Base-by-base conservation (phyloP, 805 yeast genomes). In the Myxozyma geophila region DNA sequence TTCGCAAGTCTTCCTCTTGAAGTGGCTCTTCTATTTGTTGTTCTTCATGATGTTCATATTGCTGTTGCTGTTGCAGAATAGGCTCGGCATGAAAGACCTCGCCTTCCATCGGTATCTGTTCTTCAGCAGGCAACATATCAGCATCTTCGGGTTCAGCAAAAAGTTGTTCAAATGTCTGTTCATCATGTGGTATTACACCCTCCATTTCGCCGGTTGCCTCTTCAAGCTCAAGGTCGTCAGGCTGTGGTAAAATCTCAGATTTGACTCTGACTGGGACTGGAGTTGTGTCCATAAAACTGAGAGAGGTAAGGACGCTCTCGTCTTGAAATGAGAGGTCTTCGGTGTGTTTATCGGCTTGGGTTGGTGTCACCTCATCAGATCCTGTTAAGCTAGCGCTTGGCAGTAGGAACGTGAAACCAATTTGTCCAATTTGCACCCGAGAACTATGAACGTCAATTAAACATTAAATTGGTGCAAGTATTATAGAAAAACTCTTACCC, bases 381-480 rank as follows among this genome's bases (percentile, higher is more conserved):
- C 43, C 61, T 33, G 43, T 13, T 33, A 48, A 35, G 2, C 61
- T 48, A 23, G 83, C 88, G 21, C 85, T 79, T 1, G 99, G 99
- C 49, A 95, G 78, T 15, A 93, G 88, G 75, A 95, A 95, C 55
- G 85, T 84, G 75, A 95, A 95, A 8, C 91, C 87, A 19, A 93
- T 90, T 72, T 91, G 96, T 10, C 98, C 98, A 47, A 95, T 90
- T 75, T 95, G 98, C 54, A 95, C 87, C 70, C 88, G 73, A 7
- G 80, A 76, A 9, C 73, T 68, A 40, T 36, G 35, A 3, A 46
- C 17, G 33, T 21, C 41, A 40, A 37, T 21, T 53, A 39, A 39
- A 40, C 23, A 13, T 17, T 12, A 6, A 23, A 8, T n/a, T 17
- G 17, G n/a, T 21, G 3, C 7, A 9, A 40, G 4, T 6, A 10